Base-by-base conservation (phyloP, 2,329 filamentous ascomycete species). In the Pseudogymnoascus sp. region DNA sequence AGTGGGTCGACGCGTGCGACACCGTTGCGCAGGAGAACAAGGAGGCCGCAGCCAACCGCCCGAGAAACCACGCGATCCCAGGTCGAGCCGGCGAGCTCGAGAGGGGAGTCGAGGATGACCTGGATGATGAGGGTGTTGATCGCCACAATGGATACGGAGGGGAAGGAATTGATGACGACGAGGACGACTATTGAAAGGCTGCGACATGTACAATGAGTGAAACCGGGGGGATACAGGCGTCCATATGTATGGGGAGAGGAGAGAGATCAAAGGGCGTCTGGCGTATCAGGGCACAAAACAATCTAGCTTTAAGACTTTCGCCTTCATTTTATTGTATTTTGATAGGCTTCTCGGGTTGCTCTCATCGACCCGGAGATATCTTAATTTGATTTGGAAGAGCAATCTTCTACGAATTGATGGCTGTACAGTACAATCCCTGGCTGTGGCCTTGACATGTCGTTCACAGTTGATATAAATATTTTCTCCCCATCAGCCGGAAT, bases 1-100 rank as follows among this genome's bases (percentile, higher is more conserved):
- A 97, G 75, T 99, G 94, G 94, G 91, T 99, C 66, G 94, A 99
- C 77, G 94, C 94, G n/a, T 90, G 87, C 72, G 88, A 91, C 72
- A 81, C 84, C 5, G 87, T 90, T 59, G 86, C 86, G 14, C 87
- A 89, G 71, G 80, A 86, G 64, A 78, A 80, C 19, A 80, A 78
- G 16, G 76, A 74, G 12, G 74, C 72, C 21, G 70, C 55, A 8
- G 60, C 41, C 10, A 43, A 21, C 23, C 21, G 60, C 14, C 3
- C 60, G 29, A 43, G 39, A 39, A 43, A 55, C 23, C 26, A 11
- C n/a, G 16, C n/a, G 23, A 61, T 43, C 39, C 58, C 37, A 29
- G 41, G 35, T 10, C 55, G 59, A 23, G 41, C 63, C 59, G 62
- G 58, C 21, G 33, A 60, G 12, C 21, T 6, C 6, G 58, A 59